phyloP scores from a whole-genome alignment of 1,284 basidiomycete species.

The Mrakiaceae sp. region DNA sequence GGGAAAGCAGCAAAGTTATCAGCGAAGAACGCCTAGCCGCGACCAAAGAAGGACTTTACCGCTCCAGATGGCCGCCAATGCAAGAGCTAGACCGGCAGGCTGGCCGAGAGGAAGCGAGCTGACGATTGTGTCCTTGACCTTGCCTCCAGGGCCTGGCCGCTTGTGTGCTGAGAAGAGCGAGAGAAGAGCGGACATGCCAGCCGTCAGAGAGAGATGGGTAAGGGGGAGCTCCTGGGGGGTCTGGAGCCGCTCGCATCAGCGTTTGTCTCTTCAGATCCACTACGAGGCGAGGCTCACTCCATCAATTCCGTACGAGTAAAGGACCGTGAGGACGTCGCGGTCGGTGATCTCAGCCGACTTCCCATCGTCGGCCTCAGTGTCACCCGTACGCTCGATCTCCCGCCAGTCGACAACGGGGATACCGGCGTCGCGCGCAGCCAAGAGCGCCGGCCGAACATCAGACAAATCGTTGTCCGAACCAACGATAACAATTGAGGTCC shows the following conservation, averaged over 20 bases:
- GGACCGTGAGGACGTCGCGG: neutral
- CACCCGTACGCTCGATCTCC: constrained; percentile 3
- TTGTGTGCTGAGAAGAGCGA: constrained; percentile 35
- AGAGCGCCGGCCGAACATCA: neutral
- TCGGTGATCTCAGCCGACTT: neutral
- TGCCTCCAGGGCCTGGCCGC: constrained; percentile 25
- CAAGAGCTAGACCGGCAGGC: constrained; percentile 32
- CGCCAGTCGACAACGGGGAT: neutral
- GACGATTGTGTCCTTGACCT: constrained; percentile 30
- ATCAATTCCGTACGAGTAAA: too few species aligned
- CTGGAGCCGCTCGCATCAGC: neutral
- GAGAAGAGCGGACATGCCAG: constrained; percentile 32
- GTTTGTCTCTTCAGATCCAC: neutral
- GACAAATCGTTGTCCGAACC: neutral
- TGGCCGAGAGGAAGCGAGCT: constrained; percentile 27
- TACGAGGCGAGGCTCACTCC: too few species aligned
- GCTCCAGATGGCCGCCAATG: constrained; percentile 29
- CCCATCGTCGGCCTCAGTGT: neutral
- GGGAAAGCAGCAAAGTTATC: neutral
- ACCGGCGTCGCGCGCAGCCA: neutral
- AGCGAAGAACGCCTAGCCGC: neutral
- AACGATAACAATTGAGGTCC: neutral
- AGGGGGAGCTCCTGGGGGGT: neutral
- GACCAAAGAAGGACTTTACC: constrained; percentile 20
- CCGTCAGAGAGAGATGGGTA: constrained; percentile 30